Evolutionary conservation across 208 protist species (phyloP).

Genomic region (Porcisia hertigi): DNA sequence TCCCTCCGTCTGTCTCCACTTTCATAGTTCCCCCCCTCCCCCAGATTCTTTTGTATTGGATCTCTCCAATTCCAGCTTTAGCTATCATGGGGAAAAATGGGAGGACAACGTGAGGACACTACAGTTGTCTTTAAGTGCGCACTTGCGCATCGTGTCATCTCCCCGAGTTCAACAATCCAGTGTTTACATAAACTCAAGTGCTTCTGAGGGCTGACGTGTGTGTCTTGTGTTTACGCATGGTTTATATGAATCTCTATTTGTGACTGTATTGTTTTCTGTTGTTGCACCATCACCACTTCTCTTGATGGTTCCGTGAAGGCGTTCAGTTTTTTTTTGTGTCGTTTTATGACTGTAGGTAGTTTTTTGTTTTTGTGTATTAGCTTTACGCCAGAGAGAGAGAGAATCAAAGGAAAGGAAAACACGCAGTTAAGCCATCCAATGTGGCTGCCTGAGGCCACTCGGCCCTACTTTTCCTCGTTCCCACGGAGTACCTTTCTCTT

Average conservation of each 20-base stretch:
- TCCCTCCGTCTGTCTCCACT: slow-evolving; percentile 1
- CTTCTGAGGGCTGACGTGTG: background rate
- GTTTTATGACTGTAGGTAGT: slow-evolving; percentile 12
- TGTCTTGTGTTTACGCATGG: background rate
- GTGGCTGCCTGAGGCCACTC: background rate
- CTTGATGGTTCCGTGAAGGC: background rate
- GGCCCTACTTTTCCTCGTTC: background rate
- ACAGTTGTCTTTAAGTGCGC: background rate
- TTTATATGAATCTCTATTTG: background rate
- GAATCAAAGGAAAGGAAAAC: background rate
- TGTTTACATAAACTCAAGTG: background rate
- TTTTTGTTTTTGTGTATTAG: slow-evolving; percentile 11
- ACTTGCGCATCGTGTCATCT: background rate
- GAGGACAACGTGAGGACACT: background rate
- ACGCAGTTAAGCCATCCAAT: background rate
- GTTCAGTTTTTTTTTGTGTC: slow-evolving; percentile 17
- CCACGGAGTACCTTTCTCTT: background rate
- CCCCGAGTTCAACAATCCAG: background rate
- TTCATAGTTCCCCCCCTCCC: background rate
- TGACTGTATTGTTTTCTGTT: slow-evolving; percentile 1
- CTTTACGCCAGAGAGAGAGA: background rate
- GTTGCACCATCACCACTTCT: background rate
- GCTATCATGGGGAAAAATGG: background rate
- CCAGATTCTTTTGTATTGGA: background rate
- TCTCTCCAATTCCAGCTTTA: background rate